Evolutionary conservation across 2,329 filamentous ascomycete genomes (phyloP).

Genomic region (Ophiostoma tasmaniense): DNA sequence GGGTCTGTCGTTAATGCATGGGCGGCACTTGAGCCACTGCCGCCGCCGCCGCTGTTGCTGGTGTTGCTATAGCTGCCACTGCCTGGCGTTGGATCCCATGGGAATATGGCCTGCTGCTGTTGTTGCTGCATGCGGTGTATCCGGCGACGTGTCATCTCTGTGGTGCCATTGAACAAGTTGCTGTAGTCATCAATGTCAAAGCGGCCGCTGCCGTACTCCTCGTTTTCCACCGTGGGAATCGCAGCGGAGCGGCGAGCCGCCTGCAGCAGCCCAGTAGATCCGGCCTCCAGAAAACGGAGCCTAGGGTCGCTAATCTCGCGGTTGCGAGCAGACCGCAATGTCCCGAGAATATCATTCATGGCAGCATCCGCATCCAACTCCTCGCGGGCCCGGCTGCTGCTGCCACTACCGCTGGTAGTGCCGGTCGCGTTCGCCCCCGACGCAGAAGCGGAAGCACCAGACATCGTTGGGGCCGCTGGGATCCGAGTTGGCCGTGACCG

Average conservation of each 20-base stretch:
- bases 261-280: background rate
- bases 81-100: background rate
- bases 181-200: background rate
- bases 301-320: slow-evolving; percentile 20
- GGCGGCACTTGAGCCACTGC: background rate
- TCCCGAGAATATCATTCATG: slow-evolving; percentile 33
- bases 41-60: background rate
- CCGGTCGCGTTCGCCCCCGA: background rate
- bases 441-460: background rate
- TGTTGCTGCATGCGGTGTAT: slow-evolving; percentile 6
- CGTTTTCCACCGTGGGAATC: background rate
- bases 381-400: slow-evolving; percentile 24
- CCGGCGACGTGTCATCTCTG: background rate
- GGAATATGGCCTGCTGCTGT: slow-evolving; percentile 20
- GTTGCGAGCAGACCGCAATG: slow-evolving; percentile 29
- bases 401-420: background rate
- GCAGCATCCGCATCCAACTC: slow-evolving; percentile 32
- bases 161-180: background rate
- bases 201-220: background rate
- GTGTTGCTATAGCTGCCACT: background rate
- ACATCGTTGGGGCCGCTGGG: background rate
- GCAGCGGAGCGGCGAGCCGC: slow-evolving; percentile 7
- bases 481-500: slow-evolving; percentile 10
- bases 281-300: slow-evolving; percentile 12
- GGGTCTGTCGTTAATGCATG: background rate